These are phyloP conservation scores for Datisca glomerata DNA, from an alignment of 306 rosid genomes.

Conservation along the genomic window DNA sequence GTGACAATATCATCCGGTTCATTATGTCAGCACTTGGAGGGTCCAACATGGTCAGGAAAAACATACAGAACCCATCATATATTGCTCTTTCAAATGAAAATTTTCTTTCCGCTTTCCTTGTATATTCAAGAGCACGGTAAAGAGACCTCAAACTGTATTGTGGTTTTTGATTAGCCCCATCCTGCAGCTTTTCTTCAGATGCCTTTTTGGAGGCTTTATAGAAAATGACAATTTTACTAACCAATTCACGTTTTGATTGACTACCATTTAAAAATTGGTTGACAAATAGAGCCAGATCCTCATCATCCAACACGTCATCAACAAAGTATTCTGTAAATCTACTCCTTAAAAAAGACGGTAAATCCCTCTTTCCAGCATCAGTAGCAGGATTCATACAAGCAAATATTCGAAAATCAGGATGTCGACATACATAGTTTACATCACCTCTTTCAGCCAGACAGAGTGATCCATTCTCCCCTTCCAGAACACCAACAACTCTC, in stretches of 20 bases:
- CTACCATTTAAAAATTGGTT: slow-evolving; percentile 30
- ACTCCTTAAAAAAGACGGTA: slow-evolving; percentile 72
- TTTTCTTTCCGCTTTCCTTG: slow-evolving; percentile 41
- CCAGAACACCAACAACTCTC: slow-evolving; percentile 80
- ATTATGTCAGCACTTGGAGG: slow-evolving; percentile 53
- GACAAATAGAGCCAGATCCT: slow-evolving; percentile 61
- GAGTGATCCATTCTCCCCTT: slow-evolving; percentile 72
- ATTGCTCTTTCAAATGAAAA: slow-evolving; percentile 56
- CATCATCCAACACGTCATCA: slow-evolving; percentile 71
- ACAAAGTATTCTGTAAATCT: slow-evolving; percentile 89
- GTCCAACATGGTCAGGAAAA: slow-evolving; percentile 70
- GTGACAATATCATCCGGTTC: slow-evolving; percentile 40
- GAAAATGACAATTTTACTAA: slow-evolving; percentile 43
- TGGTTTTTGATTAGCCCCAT: slow-evolving; percentile 90
- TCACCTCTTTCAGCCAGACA: slow-evolving; percentile 97
- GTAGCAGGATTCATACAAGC: slow-evolving; percentile 99
- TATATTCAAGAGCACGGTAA: slow-evolving; percentile 81
- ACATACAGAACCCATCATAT: slow-evolving; percentile 86
- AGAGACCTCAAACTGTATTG: slow-evolving; percentile 95
- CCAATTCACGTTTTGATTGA: slow-evolving; percentile 23
- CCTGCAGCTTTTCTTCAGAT: slow-evolving; percentile 80
- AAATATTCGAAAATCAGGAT: slow-evolving; percentile 82
- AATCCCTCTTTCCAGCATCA: slow-evolving; percentile 94
- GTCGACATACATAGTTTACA: slow-evolving; percentile 50
- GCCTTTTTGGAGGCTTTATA: slow-evolving; percentile 58